These are phyloP conservation scores for Geranium brycei DNA, from an alignment of 345 rosid genomes.

Conservation along the genomic window DNA sequence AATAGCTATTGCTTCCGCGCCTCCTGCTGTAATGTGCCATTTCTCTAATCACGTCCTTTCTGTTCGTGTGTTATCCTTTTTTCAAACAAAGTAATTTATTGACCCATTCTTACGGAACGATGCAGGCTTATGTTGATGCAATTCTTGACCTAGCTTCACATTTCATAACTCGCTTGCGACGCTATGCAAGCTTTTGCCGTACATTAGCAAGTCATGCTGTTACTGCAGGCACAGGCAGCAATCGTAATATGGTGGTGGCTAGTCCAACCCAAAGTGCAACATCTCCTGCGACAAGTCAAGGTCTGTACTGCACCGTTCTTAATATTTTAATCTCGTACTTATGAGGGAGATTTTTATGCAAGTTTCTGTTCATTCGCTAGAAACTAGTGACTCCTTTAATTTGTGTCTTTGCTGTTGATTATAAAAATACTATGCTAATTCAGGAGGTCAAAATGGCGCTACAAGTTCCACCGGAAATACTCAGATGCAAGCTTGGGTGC, in stretches of 20 bases:
- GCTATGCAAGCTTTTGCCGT: conserved; percentile 98
- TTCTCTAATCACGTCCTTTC: background rate
- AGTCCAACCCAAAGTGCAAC: conserved; percentile 80
- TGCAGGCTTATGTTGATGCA: conserved; percentile 98
- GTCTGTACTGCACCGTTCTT: conserved; percentile 29
- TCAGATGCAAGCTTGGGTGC: conserved; percentile 98
- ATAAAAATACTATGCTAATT: background rate
- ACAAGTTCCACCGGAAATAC: conserved; percentile 84
- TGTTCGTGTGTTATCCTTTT: background rate
- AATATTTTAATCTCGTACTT: background rate
- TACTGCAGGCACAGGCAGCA: conserved; percentile 80
- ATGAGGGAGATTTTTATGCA: background rate
- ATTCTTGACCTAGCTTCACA: conserved; percentile 98
- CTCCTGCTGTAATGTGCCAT: background rate
- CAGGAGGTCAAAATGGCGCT: conserved; percentile 68
- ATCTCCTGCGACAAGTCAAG: conserved; percentile 66
- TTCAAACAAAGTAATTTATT: background rate
- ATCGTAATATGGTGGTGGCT: conserved; percentile 69
- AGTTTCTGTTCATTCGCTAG: background rate
- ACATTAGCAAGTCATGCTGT: conserved; percentile 96
- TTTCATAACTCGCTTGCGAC: conserved; percentile 89
- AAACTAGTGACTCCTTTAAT: background rate
- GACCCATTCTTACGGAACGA: background rate
- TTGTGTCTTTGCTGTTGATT: background rate
- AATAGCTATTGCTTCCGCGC: no score